phyloP scores from a whole-genome alignment of 2,329 filamentous ascomycete genomes.

The Exophiala aquamarina region DNA sequence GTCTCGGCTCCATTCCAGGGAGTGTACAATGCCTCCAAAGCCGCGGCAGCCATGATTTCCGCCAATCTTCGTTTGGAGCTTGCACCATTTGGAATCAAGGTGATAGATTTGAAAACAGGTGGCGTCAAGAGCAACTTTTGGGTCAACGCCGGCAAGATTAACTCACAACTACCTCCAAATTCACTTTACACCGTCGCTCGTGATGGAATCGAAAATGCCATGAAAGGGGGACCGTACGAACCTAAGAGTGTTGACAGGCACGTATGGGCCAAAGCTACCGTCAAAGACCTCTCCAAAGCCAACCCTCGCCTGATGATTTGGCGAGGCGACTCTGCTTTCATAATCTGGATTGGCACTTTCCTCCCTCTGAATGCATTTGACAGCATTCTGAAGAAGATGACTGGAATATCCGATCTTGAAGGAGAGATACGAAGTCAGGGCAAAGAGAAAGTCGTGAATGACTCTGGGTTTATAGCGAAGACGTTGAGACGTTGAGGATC shows the following conservation, averaged over 20 bases:
- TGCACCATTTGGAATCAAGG: constrained; percentile 30
- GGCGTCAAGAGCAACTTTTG: constrained; percentile 32
- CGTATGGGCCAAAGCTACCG: constrained; percentile 56
- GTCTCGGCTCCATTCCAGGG: constrained; percentile 32
- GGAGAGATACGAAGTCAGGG: not conserved
- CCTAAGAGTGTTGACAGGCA: constrained; percentile 48
- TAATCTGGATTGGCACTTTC: constrained; percentile 8
- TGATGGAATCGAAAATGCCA: constrained; percentile 4
- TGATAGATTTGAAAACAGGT: constrained; percentile 28
- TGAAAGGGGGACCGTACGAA: not conserved
- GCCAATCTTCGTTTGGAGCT: constrained; percentile 45
- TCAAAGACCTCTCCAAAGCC: constrained; percentile 55
- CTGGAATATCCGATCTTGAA: not conserved
- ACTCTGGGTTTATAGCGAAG: too few relatives aligned
- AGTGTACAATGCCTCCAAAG: constrained; percentile 47
- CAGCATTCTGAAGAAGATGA: not conserved
- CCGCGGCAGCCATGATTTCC: constrained; percentile 57
- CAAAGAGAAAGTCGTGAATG: not conserved
- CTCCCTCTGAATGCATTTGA: not conserved
- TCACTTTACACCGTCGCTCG: constrained; percentile 56
- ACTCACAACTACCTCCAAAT: constrained; percentile 38
- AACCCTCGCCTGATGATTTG: constrained; percentile 14
- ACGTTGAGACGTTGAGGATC: too few relatives aligned
- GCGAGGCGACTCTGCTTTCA: constrained; percentile 4
- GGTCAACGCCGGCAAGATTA: constrained; percentile 30